These are phyloP conservation scores for Phialophora expanda DNA, from an alignment of 2,329 filamentous ascomycete genomes.

Conservation along the genomic window DNA sequence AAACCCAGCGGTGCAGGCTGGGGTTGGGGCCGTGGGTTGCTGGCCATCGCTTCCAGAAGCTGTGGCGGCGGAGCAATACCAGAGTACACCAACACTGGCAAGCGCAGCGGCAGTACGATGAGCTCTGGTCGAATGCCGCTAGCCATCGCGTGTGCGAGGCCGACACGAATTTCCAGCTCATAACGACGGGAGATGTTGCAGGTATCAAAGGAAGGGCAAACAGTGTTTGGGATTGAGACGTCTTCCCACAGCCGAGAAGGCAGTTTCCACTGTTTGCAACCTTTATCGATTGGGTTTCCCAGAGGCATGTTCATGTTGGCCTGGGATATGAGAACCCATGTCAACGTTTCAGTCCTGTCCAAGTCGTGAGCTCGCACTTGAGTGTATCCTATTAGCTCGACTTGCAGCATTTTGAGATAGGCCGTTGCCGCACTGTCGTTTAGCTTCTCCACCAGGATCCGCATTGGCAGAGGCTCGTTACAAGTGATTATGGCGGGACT, in stretches of 20 bases:
- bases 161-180: conserved; percentile 80
- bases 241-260: conserved; percentile 70
- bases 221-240: conserved; percentile 76
- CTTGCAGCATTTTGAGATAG: conserved; percentile 77
- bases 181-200: conserved; percentile 87
- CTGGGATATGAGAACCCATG: conserved; percentile 76
- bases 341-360: conserved; percentile 69
- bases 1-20: conserved; percentile 33
- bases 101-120: conserved; percentile 76
- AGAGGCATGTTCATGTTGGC: conserved; percentile 75
- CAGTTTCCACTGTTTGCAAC: conserved; percentile 72
- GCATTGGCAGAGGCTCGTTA: conserved; percentile 81
- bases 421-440: conserved; percentile 71
- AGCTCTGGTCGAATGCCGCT: conserved; percentile 66
- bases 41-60: conserved; percentile 62
- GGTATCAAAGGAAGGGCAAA: conserved; percentile 83
- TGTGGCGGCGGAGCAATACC: conserved; percentile 81
- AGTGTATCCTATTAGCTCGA: conserved; percentile 81
- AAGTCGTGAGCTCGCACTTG: conserved; percentile 79
- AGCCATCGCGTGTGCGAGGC: conserved; percentile 73
- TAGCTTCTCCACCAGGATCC: conserved; percentile 78
- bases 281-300: conserved; percentile 61
- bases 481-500: conserved; percentile 88
- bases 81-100: conserved; percentile 82
- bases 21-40: conserved; percentile 41